Evolutionary conservation across 2,329 filamentous ascomycete genomes (phyloP).

Genomic region (Sporothrix euskadiensis): DNA sequence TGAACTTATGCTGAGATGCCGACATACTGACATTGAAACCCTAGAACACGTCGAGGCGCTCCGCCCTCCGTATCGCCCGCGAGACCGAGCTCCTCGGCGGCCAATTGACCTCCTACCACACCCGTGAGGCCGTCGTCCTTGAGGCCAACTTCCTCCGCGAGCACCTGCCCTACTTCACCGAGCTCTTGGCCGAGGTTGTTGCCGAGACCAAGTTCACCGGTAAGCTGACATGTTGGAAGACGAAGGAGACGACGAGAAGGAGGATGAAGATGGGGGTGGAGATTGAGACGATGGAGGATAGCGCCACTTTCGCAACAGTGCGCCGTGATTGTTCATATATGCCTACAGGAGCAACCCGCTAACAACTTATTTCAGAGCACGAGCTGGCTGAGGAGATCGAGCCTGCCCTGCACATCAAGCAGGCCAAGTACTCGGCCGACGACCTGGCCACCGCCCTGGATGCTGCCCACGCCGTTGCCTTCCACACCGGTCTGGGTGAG

Average conservation of each 20-base stretch:
- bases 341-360: background rate
- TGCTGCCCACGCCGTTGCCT: constrained; percentile 80
- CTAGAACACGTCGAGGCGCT: constrained; percentile 83
- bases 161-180: constrained; percentile 95
- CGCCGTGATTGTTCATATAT: background rate
- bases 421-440: constrained; percentile 68
- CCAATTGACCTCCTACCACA: constrained; percentile 83
- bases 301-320: background rate
- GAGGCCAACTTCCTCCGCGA: constrained; percentile 93
- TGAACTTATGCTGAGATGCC: background rate
- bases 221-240: constrained; percentile 45
- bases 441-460: constrained; percentile 73
- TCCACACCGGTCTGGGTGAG: constrained; percentile 88
- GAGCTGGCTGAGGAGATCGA: constrained; percentile 89
- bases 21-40: background rate
- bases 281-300: background rate
- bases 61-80: constrained; percentile 87
- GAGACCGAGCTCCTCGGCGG: constrained; percentile 94
- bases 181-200: constrained; percentile 90
- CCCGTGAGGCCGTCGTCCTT: constrained; percentile 88
- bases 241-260: background rate
- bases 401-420: constrained; percentile 72
- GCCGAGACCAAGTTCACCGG: constrained; percentile 82
- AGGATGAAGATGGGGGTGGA: background rate
- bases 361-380: constrained; percentile 59